These are phyloP conservation scores for Atkinsonella hypoxylon DNA, from an alignment of 2,329 filamentous ascomycete species.

Conservation along the genomic window DNA sequence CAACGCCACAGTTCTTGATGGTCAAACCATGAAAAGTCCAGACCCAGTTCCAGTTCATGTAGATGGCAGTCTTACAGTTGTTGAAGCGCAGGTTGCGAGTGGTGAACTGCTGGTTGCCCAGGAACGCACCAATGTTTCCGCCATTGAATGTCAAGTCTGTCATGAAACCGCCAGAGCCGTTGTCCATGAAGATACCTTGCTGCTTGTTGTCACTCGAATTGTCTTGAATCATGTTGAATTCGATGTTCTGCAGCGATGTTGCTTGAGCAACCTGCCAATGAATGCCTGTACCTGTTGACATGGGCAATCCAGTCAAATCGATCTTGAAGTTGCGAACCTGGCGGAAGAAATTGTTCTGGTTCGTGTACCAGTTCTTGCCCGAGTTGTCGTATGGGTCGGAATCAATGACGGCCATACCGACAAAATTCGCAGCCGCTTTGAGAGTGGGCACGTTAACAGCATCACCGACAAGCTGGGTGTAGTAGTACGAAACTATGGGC, in stretches of 20 bases:
- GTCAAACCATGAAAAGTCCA: slow-evolving; percentile 68
- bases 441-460: slow-evolving; percentile 58
- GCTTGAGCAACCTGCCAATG: slow-evolving; percentile 84
- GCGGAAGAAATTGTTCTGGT: slow-evolving; percentile 77
- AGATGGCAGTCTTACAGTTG: slow-evolving; percentile 69
- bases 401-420: slow-evolving; percentile 82
- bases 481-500: slow-evolving; percentile 79
- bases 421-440: slow-evolving; percentile 60
- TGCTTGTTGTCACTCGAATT: slow-evolving; percentile 53
- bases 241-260: slow-evolving; percentile 68
- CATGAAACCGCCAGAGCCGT: slow-evolving; percentile 77
- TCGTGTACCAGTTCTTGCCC: slow-evolving; percentile 65
- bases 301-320: slow-evolving; percentile 56
- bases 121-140: slow-evolving; percentile 63
- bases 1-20: slow-evolving; percentile 64
- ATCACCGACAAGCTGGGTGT: slow-evolving; percentile 87
- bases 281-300: slow-evolving; percentile 53
- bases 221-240: slow-evolving; percentile 66
- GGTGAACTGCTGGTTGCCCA: slow-evolving; percentile 82
- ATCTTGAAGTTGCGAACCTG: slow-evolving; percentile 74
- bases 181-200: slow-evolving; percentile 74
- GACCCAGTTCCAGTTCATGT: slow-evolving; percentile 87
- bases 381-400: slow-evolving; percentile 66
- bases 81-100: slow-evolving; percentile 75
- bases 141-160: slow-evolving; percentile 74